A percentile compares a stretch with the other conserved stretches of the same genome.
These are phyloP conservation scores for Austroboletus olivaceoglutinosus DNA, from an alignment of 1,284 basidiomycete genomes.

Conservation along the genomic window DNA sequence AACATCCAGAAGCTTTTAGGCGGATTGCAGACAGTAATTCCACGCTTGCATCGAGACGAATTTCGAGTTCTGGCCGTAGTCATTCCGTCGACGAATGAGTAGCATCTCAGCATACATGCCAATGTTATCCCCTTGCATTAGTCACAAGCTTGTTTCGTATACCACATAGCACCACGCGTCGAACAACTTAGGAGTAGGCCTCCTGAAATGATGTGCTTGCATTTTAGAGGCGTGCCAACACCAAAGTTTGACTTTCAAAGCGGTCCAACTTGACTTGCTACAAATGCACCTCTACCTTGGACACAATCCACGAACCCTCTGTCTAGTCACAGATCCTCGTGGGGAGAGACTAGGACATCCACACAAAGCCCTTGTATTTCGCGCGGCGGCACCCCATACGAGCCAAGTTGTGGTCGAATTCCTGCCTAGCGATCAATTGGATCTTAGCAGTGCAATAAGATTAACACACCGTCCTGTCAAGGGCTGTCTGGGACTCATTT, in stretches of 20 bases:
- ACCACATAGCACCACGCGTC: not conserved
- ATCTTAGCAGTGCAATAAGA: constrained; percentile 59
- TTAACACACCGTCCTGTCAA: constrained; percentile 68
- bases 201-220: not conserved
- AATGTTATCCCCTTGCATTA: not conserved
- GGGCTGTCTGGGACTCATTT: constrained; percentile 80
- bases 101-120: not conserved
- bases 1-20: constrained; percentile 11
- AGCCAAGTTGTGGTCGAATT: constrained; percentile 82
- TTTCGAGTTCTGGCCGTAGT: constrained; percentile 6
- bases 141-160: constrained; percentile 1
- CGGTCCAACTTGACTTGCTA: not conserved
- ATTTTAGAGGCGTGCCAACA: not conserved
- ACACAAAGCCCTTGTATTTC: constrained; percentile 65
- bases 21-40: constrained; percentile 2
- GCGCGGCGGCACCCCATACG: constrained; percentile 54
- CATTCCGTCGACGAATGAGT: constrained; percentile 17
- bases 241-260: not conserved
- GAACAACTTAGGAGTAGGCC: no score
- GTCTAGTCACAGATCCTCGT: constrained; percentile 66
- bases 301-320: constrained; percentile 63
- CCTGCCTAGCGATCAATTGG: constrained; percentile 67
- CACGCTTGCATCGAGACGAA: constrained; percentile 19
- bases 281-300: constrained; percentile 70
- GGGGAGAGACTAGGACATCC: constrained; percentile 63